A percentile compares a stretch with the other conserved stretches of the same genome.
Conservation (phyloP, 2,329 filamentous ascomycete genomes). For the Fusarium sulawesiense region DNA sequence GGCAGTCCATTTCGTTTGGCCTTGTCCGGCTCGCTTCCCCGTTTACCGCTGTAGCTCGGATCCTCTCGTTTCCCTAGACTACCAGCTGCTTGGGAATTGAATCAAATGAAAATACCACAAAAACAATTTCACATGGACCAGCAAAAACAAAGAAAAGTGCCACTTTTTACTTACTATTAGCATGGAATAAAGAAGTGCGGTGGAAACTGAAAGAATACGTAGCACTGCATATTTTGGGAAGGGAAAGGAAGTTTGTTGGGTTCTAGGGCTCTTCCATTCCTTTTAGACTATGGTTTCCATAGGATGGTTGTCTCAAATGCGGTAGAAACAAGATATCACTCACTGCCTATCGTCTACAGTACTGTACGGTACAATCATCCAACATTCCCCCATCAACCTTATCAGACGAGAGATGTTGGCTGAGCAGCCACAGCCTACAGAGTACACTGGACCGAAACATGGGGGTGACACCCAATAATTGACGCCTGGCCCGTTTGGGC, state of each 20-base stretch:
- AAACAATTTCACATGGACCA: slow-evolving; percentile 35
- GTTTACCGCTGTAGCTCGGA: slow-evolving; percentile 32
- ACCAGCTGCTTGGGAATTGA: slow-evolving; percentile 43
- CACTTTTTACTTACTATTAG: slow-evolving; percentile 13
- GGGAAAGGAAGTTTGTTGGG: slow-evolving; percentile 11
- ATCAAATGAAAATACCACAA: slow-evolving; percentile 34
- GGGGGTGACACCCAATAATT: slow-evolving; percentile 9
- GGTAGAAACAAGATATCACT: slow-evolving; percentile 9
- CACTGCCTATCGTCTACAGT: neutral
- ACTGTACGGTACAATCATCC: neutral
- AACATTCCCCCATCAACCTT: slow-evolving; percentile 40
- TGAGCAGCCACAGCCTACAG: slow-evolving; percentile 11
- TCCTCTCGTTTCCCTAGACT: slow-evolving; percentile 44
- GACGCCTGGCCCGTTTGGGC: slow-evolving; percentile 28
- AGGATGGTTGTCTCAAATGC: slow-evolving; percentile 10
- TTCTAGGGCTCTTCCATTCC: slow-evolving; percentile 26
- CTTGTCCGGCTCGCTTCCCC: slow-evolving; percentile 44
- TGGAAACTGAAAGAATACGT: slow-evolving; percentile 22
- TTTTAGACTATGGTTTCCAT: neutral
- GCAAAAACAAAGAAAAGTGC: slow-evolving; percentile 27
- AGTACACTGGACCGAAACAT: slow-evolving; percentile 11
- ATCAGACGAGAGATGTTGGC: slow-evolving; percentile 28
- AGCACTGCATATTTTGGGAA: neutral
- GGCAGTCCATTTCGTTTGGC: slow-evolving; percentile 42
- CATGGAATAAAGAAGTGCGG: slow-evolving; percentile 21